phyloP scores from a whole-genome alignment of 176 grass and related monocot species.

The Triticum aestivum region IWGSC_CS_RefSeq_v2.1 NC_057810.1:178964331-178964830 shows the following conservation, averaged over 20 bases:
- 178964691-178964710: conserved; percentile 20
- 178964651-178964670: conserved; percentile 19
- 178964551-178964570: neutral
- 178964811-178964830: conserved; percentile 10
- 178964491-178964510: no score
- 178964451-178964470: no score
- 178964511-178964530: no score
- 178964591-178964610: neutral
- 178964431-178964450: no score
- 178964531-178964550: no score
- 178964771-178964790: conserved; percentile 6
- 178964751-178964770: conserved; percentile 18
- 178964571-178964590: neutral
- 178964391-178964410: no score
- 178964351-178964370: no score
- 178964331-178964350: no score
- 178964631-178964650: neutral
- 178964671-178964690: conserved; percentile 34
- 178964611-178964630: neutral
- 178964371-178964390: no score
- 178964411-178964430: no score
- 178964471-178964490: no score
- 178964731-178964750: conserved; percentile 16
- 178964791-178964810: conserved; percentile 37
- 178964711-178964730: conserved; percentile 32